Evolutionary conservation across 1,139 yeast genomes (phyloP), one percentile per base, ranked within the genome.

Genomic region (Ashbya aceris): DNA sequence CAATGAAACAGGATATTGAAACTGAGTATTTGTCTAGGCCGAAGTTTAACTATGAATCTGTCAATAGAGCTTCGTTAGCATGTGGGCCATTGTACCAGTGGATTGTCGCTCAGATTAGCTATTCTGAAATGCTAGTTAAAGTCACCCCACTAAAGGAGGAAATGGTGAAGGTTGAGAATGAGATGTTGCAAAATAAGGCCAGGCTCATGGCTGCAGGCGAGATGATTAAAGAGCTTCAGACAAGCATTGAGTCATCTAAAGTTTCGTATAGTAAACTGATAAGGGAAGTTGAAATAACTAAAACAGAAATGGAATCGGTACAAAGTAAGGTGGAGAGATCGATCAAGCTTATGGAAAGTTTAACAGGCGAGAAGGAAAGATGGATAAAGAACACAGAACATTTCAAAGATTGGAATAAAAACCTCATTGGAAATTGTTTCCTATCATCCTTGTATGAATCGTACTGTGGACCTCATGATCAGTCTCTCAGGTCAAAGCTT

Each of bases 31-130:
- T 89, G 23, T 65, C 80, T 0, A 65, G 79, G 42, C 73, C 79
- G 0, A 83, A 76, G 41, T 89, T 74, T 55, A 85, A 74, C 37
- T 83, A 67, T 54, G 91, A 82, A 42, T 65, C 82, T 0, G 96
- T 85, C 0, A 77, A 84, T 54, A 69, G 96, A 40, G 97, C 97
- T 2, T 83, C 95, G 63, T 86, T 84, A 56, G 96, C 97, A 0
- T 87, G 96, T 67, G 97, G 96, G 0, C 98, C 98, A 0, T 66
- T 91, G 39, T 60, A 84, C 27, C 81, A 79, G 49, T 91, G 98
- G 98, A 93, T 87, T 0, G 71, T 73, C 45, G 97, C 97, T 0
- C 97, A 91, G 50, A 69, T 87, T 20, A 67, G 71, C 5, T 89
- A 82, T 55, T 75, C 93, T 0, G 59, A 74, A 3, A 82, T 86